Percentiles rank a stretch among this genome's conserved stretches.
These are phyloP conservation scores for Penicilliopsis zonata DNA, from an alignment of 495 filamentous ascomycete species.

Conservation along the genomic window DNA sequence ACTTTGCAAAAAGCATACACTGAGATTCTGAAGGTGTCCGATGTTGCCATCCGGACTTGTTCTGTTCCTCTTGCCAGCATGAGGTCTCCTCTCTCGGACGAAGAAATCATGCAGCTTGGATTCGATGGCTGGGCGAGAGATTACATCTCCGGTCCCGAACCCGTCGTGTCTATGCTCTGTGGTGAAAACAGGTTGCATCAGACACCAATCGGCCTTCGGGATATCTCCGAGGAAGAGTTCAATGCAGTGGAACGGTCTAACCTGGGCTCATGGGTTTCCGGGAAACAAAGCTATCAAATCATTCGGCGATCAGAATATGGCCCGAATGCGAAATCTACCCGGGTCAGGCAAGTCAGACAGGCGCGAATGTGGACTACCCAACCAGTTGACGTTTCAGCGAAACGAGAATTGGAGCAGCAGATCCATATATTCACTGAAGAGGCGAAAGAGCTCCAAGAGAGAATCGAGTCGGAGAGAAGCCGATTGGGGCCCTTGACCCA, in stretches of 20 bases:
- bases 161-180: constrained; percentile 81
- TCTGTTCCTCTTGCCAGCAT: constrained; percentile 36
- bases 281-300: constrained; percentile 44
- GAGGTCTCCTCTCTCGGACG: constrained; percentile 35
- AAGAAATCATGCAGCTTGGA: constrained; percentile 46
- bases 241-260: constrained; percentile 38
- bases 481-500: constrained; percentile 29
- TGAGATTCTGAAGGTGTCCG: constrained; percentile 42
- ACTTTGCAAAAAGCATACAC: constrained; percentile 39
- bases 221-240: constrained; percentile 53
- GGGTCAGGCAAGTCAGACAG: constrained; percentile 35
- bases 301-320: constrained; percentile 65
- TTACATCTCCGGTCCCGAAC: constrained; percentile 66
- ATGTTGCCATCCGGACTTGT: constrained; percentile 52
- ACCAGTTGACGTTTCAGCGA: constrained; percentile 53
- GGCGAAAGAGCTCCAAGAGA: constrained; percentile 20
- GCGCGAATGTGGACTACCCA: constrained; percentile 66
- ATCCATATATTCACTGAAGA: constrained; percentile 33
- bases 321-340: constrained; percentile 50
- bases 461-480: constrained; percentile 16
- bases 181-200: constrained; percentile 49
- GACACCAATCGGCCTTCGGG: constrained; percentile 49
- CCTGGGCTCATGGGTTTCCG: constrained; percentile 52
- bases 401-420: constrained; percentile 32
- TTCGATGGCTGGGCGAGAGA: constrained; percentile 73